These are phyloP conservation scores for Dipodascopsis uninucleata DNA, from an alignment of 805 yeast species.

Conservation along the genomic window DNA sequence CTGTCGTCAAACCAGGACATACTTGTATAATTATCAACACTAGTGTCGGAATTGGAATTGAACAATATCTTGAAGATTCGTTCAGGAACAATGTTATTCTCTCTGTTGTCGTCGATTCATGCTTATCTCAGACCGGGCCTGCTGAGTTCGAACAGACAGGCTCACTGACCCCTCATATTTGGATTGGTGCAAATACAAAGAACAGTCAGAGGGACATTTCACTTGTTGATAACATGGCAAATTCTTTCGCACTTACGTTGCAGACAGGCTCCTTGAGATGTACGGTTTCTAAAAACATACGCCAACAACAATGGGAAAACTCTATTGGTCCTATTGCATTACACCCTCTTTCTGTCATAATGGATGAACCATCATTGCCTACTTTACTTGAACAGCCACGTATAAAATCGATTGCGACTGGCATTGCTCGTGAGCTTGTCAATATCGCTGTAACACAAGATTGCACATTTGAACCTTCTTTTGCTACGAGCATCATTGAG, in stretches of 20 bases:
- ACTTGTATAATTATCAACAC: constrained; percentile 52
- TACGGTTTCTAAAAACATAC: constrained; percentile 22
- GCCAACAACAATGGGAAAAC: constrained; percentile 29
- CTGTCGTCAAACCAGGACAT: constrained; percentile 46
- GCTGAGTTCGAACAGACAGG: constrained; percentile 27
- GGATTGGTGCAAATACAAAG: constrained; percentile 20
- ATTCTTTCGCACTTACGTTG: constrained; percentile 25
- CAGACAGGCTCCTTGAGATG: constrained; percentile 27
- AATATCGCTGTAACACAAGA: constrained; percentile 19
- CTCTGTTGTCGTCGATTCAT: constrained; percentile 53
- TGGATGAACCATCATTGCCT: constrained; percentile 27
- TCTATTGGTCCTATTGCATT: constrained; percentile 27
- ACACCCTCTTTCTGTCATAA: constrained; percentile 23
- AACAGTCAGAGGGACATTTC: constrained; percentile 6
- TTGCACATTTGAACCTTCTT: constrained; percentile 12
- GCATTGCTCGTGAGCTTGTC: constrained; percentile 19
- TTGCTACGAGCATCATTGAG: constrained; percentile 9
- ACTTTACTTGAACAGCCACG: constrained; percentile 13
- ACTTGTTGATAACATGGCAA: constrained; percentile 26
- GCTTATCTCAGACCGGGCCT: constrained; percentile 22
- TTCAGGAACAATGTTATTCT: constrained; percentile 51
- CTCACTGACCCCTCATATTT: constrained; percentile 11
- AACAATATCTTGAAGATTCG: constrained; percentile 49
- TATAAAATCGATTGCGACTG: constrained; percentile 10
- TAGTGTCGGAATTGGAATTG: constrained; percentile 56